Evolutionary conservation across 768 basidiomycete genomes (phyloP).

Genomic region (Tylopilus balloui): DNA sequence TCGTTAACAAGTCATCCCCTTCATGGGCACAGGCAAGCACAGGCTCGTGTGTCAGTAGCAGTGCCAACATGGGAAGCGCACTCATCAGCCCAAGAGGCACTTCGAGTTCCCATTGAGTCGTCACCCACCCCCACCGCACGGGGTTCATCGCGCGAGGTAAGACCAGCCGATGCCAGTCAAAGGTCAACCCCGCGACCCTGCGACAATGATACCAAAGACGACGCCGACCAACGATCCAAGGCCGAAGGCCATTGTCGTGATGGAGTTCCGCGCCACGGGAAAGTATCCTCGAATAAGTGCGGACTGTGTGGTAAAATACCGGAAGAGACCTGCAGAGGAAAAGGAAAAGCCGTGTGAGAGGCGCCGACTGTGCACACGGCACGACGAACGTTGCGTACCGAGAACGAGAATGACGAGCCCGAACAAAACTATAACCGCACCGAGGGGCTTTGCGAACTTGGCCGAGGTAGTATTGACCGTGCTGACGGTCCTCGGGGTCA

Average conservation of each 20-base stretch:
- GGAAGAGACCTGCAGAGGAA: conserved; percentile 36
- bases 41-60: not conserved
- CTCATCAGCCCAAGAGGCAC: not conserved
- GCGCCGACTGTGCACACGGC: not conserved
- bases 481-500: conserved; percentile 21
- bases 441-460: conserved; percentile 46
- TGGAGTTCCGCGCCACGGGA: conserved; percentile 47
- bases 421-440: conserved; percentile 44
- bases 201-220: conserved; percentile 42
- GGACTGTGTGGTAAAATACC: conserved; percentile 53
- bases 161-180: not conserved
- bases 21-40: not conserved
- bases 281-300: conserved; percentile 48
- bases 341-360: not conserved
- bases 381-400: conserved; percentile 32
- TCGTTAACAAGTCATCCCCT: too few relatives aligned
- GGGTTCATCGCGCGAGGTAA: not conserved
- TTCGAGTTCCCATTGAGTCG: not conserved
- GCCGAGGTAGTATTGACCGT: conserved; percentile 9
- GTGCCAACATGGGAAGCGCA: not conserved
- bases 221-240: conserved; percentile 39
- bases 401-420: conserved; percentile 45
- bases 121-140: not conserved
- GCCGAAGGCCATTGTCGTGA: conserved; percentile 38
- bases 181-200: conserved; percentile 16